phyloP scores from a whole-genome alignment of 2,329 filamentous ascomycete species.

The Xylaria sp. region DNA sequence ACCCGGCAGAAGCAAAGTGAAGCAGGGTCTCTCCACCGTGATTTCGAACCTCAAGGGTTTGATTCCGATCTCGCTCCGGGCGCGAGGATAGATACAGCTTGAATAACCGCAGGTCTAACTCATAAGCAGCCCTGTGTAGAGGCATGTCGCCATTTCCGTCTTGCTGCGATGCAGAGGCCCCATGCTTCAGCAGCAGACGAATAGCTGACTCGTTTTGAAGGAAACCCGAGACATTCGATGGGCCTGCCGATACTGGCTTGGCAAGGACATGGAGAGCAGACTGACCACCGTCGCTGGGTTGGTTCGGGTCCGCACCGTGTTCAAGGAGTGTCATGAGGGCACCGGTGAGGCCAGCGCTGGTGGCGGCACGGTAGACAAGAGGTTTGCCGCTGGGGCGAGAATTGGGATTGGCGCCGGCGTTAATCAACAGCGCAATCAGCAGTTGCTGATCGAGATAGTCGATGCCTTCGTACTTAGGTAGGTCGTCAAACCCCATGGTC shows the following conservation, averaged over 20 bases:
- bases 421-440: slow-evolving; percentile 18
- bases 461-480: slow-evolving; percentile 9
- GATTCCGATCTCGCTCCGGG: slow-evolving; percentile 6
- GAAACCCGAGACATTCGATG: slow-evolving; percentile 10
- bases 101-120: slow-evolving; percentile 6
- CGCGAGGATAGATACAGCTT: slow-evolving; percentile 9
- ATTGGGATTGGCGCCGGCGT: slow-evolving; percentile 12
- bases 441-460: slow-evolving; percentile 15
- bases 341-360: background rate
- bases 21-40: slow-evolving; percentile 11
- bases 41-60: slow-evolving; percentile 1
- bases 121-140: slow-evolving; percentile 13
- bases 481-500: slow-evolving; percentile 12
- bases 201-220: slow-evolving; percentile 13
- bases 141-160: slow-evolving; percentile 8
- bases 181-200: slow-evolving; percentile 8
- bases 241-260: slow-evolving; percentile 8
- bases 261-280: slow-evolving; percentile 11
- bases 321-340: slow-evolving; percentile 4
- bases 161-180: slow-evolving; percentile 8
- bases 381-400: background rate
- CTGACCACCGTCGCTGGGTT: slow-evolving; percentile 3
- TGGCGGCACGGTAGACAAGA: slow-evolving; percentile 2
- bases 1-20: slow-evolving; percentile 12
- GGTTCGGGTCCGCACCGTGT: slow-evolving; percentile 5